Evolutionary conservation across 2,329 filamentous ascomycete species (phyloP), one percentile per base, ranked within the genome.

Genomic region (Aspergillus clavatus): DNA sequence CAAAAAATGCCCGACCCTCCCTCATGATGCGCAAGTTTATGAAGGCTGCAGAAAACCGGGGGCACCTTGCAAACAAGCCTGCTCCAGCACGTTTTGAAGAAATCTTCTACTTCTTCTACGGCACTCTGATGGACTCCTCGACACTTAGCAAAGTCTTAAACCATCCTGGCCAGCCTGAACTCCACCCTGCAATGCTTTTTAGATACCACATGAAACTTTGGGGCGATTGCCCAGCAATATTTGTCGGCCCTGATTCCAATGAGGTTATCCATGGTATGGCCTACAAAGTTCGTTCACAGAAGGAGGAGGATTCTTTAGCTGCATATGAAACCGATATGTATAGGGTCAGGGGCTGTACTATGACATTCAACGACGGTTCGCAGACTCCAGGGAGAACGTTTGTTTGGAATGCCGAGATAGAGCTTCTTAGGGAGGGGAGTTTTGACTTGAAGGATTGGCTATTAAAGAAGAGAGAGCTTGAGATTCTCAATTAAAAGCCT

Each of bases 91-190:
- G n/a, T n/a, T 41, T 42, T 19, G 23, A 18, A 21, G 27, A 37
- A n/a, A 22, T 41, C 21, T 38, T 26, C 7, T 62, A 61, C 46
- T 61, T 63, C 49, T 60, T 64, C 52, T 62, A 65, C 38, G 60
- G 57, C 19, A 55, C 59, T 8, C 43, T 65, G 11, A 52, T 52
- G 28, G 52, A 63, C 16, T 50, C 55, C 7, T 44, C 40, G 2
- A 53, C 40, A 5, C 49, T 52, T 11, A 19, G 35, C 5, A 24
- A 40, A n/a, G 38, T 46, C 36, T 27, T 51, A 6, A 35, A 47
- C 21, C 16, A 37, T 6, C 47, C 42, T 10, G 26, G 41, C 36
- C 7, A 12, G 16, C 41, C 36, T 10, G 23, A 21, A 5, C 14
- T 51, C 12, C 28, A 31, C 19, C 39, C 27, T 4, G 47, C 41